These are phyloP conservation scores for Xylaria sp. DNA, from an alignment of 2,329 filamentous ascomycete genomes.

Conservation along the genomic window DNA sequence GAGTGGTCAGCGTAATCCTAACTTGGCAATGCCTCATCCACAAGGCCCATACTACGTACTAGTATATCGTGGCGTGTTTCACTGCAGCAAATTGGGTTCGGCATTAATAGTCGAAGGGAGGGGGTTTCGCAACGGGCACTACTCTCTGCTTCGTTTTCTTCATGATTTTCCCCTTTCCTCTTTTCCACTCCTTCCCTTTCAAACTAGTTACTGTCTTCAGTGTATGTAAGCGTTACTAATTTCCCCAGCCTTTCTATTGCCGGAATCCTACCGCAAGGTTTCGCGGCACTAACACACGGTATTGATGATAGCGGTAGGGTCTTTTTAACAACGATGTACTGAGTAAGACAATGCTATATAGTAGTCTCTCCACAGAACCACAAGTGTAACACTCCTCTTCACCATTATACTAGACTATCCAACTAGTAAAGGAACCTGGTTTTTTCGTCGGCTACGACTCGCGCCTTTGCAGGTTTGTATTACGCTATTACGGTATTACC, in stretches of 20 bases:
- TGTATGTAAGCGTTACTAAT: background rate
- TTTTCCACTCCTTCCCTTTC: background rate
- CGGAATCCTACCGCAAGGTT: background rate
- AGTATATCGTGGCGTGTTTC: no score
- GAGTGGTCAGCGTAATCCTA: background rate
- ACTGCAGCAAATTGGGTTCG: background rate
- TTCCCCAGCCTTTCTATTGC: background rate
- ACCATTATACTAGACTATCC: background rate
- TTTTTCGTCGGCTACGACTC: background rate
- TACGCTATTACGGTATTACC: no score
- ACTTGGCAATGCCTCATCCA: background rate
- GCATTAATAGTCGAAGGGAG: background rate
- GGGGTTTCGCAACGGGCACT: no score
- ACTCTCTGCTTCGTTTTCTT: background rate
- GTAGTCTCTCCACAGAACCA: slow-evolving; percentile 5
- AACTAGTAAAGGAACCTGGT: background rate
- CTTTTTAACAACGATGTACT: background rate
- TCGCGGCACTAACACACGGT: background rate
- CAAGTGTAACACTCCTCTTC: background rate
- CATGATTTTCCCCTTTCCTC: background rate
- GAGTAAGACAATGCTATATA: background rate
- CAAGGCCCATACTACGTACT: no score
- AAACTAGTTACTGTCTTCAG: background rate
- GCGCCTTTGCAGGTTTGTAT: background rate
- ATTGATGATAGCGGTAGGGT: background rate